Evolutionary conservation across 441 rosid species (phyloP), one percentile per base, ranked within the genome.

Genomic region (Melastoma candidum): DNA sequence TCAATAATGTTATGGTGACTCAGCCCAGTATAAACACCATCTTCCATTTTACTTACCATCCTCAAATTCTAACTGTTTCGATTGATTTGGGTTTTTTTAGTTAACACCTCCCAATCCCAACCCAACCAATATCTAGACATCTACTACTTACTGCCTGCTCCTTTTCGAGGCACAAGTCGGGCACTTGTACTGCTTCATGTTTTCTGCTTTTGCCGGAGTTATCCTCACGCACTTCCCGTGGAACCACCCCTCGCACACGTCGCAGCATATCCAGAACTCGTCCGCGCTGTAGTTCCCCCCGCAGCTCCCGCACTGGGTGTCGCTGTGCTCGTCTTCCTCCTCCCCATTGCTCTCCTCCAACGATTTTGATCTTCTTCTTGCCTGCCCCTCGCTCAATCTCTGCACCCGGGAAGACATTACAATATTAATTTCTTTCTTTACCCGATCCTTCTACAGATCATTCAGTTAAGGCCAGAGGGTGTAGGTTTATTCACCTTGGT

Each of bases 231-330:
- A 85, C 65, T 81, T 88, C 2, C 95, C 95, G 26, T 81, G 96
- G 66, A 77, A 88, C 95, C 96, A 88, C 58, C 75, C 70, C 65
- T 88, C 96, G 13, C 95, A 85, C 7, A 81, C 67, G 48, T 85
- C 95, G 25, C 95, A 88, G 10, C 96, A 79, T 14, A 88, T 85
- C 95, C 92, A 85, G 59, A 85, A 88, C 73, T 85, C 85, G 3
- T 79, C 87, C 2, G 78, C 71, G 36, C 60, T 79, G 77, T 85
- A 83, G 51, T 72, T 73, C 47, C 81, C 85, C 17, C 87, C 89
- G 24, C 96, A 88, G 74, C 77, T 69, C 26, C 95, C 96, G 46
- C 96, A 85, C 1, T 72, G 72, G 11, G 95, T 85, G 48, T 84
- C 90, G 8, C 84, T 74, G 49, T 84, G 90, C 68, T 79, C 96